phyloP scores from a whole-genome alignment of 2,329 filamentous ascomycete genomes.

The Fusarium secorum region DNA sequence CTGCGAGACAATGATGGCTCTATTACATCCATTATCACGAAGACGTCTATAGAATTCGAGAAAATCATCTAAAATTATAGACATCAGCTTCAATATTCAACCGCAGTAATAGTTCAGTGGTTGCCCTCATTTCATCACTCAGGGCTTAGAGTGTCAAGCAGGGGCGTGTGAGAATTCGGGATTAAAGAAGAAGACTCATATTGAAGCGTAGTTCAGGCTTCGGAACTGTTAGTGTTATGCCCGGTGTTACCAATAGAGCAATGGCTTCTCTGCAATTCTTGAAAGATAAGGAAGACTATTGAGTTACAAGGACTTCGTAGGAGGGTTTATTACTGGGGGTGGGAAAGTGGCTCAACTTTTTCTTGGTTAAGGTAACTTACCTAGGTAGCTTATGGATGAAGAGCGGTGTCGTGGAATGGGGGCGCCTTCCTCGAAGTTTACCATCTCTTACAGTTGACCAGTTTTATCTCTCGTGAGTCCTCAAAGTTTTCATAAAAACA shows the following conservation, averaged over 20 bases:
- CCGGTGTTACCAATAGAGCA: neutral
- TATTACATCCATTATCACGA: neutral
- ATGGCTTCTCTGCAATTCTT: neutral
- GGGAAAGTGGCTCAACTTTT: neutral
- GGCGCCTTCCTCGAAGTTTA: neutral
- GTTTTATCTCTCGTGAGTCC: neutral
- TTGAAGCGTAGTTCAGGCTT: neutral
- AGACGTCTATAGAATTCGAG: neutral
- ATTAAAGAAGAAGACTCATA: neutral
- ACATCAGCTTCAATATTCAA: neutral
- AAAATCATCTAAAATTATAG: too few relatives aligned
- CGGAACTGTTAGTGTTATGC: neutral
- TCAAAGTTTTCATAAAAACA: neutral
- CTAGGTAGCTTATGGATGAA: neutral
- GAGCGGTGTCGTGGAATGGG: conserved; percentile 27
- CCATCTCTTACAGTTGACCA: neutral
- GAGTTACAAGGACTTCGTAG: neutral
- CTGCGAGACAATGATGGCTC: neutral
- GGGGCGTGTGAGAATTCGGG: neutral
- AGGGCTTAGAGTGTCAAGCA: neutral
- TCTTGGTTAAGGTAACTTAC: neutral
- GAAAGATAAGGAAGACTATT: neutral
- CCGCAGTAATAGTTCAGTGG: too few relatives aligned
- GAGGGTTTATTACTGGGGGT: neutral
- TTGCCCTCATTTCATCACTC: neutral